These are phyloP conservation scores for Penicillium sp. DNA, from an alignment of 2,329 filamentous ascomycete species.

Conservation along the genomic window DNA sequence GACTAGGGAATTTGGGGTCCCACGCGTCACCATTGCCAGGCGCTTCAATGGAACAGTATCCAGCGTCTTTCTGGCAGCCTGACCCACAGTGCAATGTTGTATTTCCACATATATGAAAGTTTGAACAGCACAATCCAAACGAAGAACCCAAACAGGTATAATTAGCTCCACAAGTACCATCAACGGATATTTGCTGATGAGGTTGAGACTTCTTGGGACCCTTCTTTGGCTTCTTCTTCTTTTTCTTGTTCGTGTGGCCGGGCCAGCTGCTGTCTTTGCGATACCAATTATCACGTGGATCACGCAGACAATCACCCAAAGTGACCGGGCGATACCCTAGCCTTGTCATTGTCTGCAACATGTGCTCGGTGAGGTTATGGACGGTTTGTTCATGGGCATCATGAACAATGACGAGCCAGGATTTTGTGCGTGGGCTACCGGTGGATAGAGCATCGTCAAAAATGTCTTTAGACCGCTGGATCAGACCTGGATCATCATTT, in stretches of 20 bases:
- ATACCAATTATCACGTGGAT: conserved; percentile 46
- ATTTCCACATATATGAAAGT: conserved; percentile 36
- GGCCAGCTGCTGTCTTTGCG: conserved; percentile 40
- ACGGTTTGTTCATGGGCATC: conserved; percentile 50
- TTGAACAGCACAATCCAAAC: conserved; percentile 41
- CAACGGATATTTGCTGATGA: conserved; percentile 27
- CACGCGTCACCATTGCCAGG: conserved; percentile 26
- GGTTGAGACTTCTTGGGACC: not conserved
- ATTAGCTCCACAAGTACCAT: conserved; percentile 41
- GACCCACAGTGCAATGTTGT: conserved; percentile 33
- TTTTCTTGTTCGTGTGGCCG: conserved; percentile 15
- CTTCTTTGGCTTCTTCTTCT: conserved; percentile 26
- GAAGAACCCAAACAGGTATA: conserved; percentile 38
- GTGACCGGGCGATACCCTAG: conserved; percentile 45
- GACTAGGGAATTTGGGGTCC: conserved; percentile 17
- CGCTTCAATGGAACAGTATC: conserved; percentile 31
- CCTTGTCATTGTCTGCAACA: conserved; percentile 37
- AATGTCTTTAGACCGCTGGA: conserved; percentile 46
- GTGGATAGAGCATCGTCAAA: conserved; percentile 40
- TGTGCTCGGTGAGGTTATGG: conserved; percentile 47
- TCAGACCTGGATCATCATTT: conserved; percentile 40
- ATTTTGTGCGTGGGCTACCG: conserved; percentile 31
- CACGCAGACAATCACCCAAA: conserved; percentile 49
- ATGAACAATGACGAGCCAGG: conserved; percentile 48
- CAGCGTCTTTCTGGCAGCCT: conserved; percentile 36